These are phyloP conservation scores for Arabis hirsuta DNA, from an alignment of 345 rosid genomes.

Conservation along the genomic window DNA sequence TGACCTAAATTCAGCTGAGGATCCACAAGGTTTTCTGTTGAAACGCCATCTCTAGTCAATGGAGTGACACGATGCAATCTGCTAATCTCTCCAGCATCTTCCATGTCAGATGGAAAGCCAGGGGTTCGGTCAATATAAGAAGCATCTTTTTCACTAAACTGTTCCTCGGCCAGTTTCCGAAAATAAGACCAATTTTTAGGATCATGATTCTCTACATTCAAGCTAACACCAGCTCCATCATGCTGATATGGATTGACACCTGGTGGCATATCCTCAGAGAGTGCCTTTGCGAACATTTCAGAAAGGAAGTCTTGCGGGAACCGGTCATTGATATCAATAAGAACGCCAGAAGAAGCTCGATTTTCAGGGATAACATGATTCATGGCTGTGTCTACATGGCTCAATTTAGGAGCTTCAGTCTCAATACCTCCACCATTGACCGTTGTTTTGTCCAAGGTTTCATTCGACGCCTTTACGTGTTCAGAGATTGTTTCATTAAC, in stretches of 20 bases:
- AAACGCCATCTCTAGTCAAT: conserved; percentile 46
- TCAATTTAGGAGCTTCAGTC: conserved; percentile 29
- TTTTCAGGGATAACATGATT: conserved; percentile 34
- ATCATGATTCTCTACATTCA: conserved; percentile 81
- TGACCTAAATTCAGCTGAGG: conserved; percentile 51
- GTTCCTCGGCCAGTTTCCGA: conserved; percentile 79
- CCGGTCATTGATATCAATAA: conserved; percentile 84
- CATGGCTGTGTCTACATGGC: conserved; percentile 29
- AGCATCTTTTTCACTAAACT: conserved; percentile 61
- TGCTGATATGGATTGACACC: conserved; percentile 53
- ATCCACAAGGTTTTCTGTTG: conserved; percentile 44
- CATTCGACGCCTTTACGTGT: conserved; percentile 22
- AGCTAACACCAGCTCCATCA: conserved; percentile 77
- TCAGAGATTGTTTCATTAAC: conserved; percentile 43
- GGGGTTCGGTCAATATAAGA: conserved; percentile 68
- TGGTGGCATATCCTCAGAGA: conserved; percentile 50
- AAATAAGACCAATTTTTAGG: conserved; percentile 95
- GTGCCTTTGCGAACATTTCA: conserved; percentile 74
- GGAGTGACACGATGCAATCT: conserved; percentile 46
- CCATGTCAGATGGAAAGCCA: conserved; percentile 49
- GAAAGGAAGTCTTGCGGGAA: conserved; percentile 85
- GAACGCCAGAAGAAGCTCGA: conserved; percentile 47
- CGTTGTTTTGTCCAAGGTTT: conserved; percentile 28
- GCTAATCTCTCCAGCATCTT: conserved; percentile 46
- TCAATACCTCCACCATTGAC: conserved; percentile 36